These are phyloP conservation scores for Colletotrichum endophyticum DNA, from an alignment of 2,329 filamentous ascomycete species.

Conservation along the genomic window DNA sequence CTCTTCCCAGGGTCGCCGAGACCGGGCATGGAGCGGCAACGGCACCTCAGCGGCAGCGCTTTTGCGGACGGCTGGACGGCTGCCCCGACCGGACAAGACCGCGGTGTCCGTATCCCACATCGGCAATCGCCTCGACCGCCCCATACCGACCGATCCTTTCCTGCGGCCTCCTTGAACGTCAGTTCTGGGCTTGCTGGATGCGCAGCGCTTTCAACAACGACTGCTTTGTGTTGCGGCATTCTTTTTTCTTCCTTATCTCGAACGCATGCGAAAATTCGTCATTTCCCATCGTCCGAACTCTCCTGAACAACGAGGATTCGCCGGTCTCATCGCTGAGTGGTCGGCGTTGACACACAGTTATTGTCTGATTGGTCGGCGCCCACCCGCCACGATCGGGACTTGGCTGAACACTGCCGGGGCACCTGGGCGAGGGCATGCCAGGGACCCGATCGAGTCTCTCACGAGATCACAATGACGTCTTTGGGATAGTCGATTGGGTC, in stretches of 20 bases:
- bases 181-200: neutral
- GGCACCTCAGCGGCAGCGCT: neutral
- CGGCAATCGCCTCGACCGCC: conserved; percentile 7
- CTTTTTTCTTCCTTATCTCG: neutral
- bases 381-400: conserved; percentile 19
- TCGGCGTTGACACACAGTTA: conserved; percentile 22
- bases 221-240: neutral
- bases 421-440: conserved; percentile 16
- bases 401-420: conserved; percentile 19
- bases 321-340: conserved; percentile 23
- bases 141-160: conserved; percentile 8
- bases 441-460: conserved; percentile 10
- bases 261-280: conserved; percentile 14
- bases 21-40: conserved; percentile 12
- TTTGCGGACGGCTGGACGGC: neutral
- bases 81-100: conserved; percentile 7
- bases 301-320: conserved; percentile 7
- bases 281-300: conserved; percentile 19
- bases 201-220: neutral
- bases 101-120: conserved; percentile 12
- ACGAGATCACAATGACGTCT: conserved; percentile 20
- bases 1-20: conserved; percentile 1
- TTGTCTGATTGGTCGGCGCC: conserved; percentile 21
- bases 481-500: conserved; percentile 2
- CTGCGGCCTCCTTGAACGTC: neutral